Base-by-base conservation (phyloP, 345 rosid genomes). In the Melastoma malabathricum region DNA sequence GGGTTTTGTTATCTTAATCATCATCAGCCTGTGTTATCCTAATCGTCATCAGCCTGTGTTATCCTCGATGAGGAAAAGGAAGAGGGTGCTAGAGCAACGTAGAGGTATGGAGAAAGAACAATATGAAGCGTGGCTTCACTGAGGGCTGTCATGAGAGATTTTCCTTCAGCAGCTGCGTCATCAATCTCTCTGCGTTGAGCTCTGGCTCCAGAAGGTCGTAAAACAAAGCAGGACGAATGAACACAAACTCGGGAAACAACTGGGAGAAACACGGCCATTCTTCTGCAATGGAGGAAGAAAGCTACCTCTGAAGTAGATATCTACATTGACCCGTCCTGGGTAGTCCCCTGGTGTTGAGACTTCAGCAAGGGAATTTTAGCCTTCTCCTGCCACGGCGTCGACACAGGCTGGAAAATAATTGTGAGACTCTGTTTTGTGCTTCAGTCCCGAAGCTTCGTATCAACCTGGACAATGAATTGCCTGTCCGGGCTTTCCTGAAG, bases 121-220 rank as follows among this genome's bases (percentile, higher is more conserved):
- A 2, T 0, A 34, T 12, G 41, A 34, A 10, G 9, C 41, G n/a
- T n/a, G n/a, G 12, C 41, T 6, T 34, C 41, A 34, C 10, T 12
- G 12, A 34, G 41, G 41, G 41, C 41, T 34, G 41, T 34, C 41
- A 12, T 34, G 41, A 83, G 50, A 88, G 76, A 68, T 88, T 93
- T 78, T 88, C 99, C 53, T 74, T 76, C 55, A 93, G 59, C 63
- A 93, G 61, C 66, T 65, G 73, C 18, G 92, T 93, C 25, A 93
- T 63, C 44, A 88, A 57, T 27, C 76, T 72, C 71, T 85, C 97
- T 14, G 88, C 79, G 76, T 71, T 85, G 43, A 88, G 80, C 60
- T 79, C 85, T 19, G 75, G 67, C 59, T 60, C 70, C 54, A 81
- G 43, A 50, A 59, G 47, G 50, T 81, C 94, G 90, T 93, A 54